Evolutionary conservation across 331 rosid species (phyloP).

Genomic region (Rhamnella rubrinervis): DNA sequence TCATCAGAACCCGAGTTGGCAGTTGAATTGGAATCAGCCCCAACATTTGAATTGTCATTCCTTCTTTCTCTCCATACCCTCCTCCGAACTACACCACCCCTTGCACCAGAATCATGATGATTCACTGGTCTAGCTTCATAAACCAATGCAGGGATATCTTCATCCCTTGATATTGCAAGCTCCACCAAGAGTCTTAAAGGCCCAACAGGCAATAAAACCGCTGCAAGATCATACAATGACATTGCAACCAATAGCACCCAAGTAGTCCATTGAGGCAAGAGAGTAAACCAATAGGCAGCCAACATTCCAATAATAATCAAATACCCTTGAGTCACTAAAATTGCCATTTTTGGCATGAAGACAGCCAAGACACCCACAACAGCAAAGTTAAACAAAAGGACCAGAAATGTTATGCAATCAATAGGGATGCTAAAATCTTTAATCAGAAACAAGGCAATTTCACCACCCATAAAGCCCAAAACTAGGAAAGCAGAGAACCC

Average conservation of each 20-base stretch:
- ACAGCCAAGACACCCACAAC: slow-evolving; percentile 91
- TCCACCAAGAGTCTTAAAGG: slow-evolving; percentile 85
- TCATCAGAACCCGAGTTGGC: slow-evolving; percentile 29
- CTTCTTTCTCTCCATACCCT: slow-evolving; percentile 79
- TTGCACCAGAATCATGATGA: slow-evolving; percentile 29
- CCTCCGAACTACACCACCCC: slow-evolving; percentile 41
- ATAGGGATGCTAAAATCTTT: slow-evolving; percentile 48
- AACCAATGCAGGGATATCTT: slow-evolving; percentile 90
- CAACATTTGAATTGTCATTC: slow-evolving; percentile 29
- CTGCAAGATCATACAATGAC: slow-evolving; percentile 91
- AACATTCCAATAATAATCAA: slow-evolving; percentile 79
- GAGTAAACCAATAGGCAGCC: slow-evolving; percentile 88
- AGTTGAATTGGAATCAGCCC: slow-evolving; percentile 17
- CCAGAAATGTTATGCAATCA: slow-evolving; percentile 64
- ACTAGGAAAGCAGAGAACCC: slow-evolving; percentile 79
- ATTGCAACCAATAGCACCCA: slow-evolving; percentile 84
- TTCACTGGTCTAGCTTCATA: slow-evolving; percentile 88
- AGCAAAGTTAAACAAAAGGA: slow-evolving; percentile 65
- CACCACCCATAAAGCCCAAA: slow-evolving; percentile 77
- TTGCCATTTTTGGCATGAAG: slow-evolving; percentile 82
- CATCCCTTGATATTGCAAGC: slow-evolving; percentile 87
- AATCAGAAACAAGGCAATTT: slow-evolving; percentile 52
- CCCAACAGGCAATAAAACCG: slow-evolving; percentile 82
- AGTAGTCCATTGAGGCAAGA: slow-evolving; percentile 95
- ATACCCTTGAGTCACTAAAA: slow-evolving; percentile 80